Base-by-base conservation (phyloP, 495 filamentous ascomycete genomes). In the Bombardia bombarda region DNA sequence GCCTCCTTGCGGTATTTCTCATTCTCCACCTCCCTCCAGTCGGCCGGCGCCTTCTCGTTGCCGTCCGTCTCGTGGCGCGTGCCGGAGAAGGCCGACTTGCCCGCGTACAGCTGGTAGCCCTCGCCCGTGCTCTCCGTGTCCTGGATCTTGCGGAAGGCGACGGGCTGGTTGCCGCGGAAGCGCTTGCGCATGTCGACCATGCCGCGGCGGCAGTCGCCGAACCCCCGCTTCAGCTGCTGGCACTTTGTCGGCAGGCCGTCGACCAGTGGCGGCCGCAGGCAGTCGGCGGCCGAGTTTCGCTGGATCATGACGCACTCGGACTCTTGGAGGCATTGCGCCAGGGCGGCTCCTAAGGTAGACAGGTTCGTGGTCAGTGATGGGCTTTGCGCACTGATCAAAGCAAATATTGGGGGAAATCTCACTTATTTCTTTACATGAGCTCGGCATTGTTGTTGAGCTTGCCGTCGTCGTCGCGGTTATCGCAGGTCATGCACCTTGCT, bases 111-210 rank as follows among this genome's bases (percentile, higher is more conserved):
- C 60, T 90, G 84, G 43, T 73, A 71, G 5, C 71, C 69, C 17
- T 72, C 70, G 36, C 65, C 61, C 17, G 66, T 57, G 32, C 71
- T 67, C 24, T 74, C 77, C 28, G 68, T 71, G 36, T 84, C 73
- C 53, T 89, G 80, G 47, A 79, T 68, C 36, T 68, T 66, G 30
- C 55, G 51, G 21, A 84, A 73, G 20, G 78, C 72, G 48, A 95
- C 73, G 33, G 92, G 89, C 51, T 85, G 75, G 66, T 98, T 97
- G n/a, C 92, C 93, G 32, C 93, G 77, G 69, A 98, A 97, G 18
- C 93, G 83, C 66, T 98, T 98, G 57, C 93, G 84, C 93, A 98
- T 98, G 66, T 98, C 92, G 56, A 97, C 78, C 80, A 93, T 79
- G 38, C 93, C 92, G 42, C 90, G 84, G 56, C 94, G 93, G 79